Evolutionary conservation across 805 yeast genomes (phyloP), one percentile per base, ranked within the genome.

Genomic region (Cyberlindnera mississippiensis): DNA sequence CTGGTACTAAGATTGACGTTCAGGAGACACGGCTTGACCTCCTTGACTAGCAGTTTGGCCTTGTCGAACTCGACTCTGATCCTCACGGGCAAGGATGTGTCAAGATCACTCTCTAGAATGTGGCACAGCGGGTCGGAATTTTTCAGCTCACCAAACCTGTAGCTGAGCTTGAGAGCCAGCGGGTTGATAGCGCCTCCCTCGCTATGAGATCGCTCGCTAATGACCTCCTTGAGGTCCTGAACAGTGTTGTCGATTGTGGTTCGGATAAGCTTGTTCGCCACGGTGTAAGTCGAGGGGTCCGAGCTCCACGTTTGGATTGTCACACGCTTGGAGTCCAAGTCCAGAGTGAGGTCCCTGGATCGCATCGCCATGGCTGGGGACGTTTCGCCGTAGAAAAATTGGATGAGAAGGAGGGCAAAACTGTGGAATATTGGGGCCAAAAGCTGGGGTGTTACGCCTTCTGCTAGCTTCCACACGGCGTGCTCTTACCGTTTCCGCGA

Each of bases 211-310:
- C 60, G 38, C 10, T 42, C 37, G 9, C 52, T 33, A 4, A 57
- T 41, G 4, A 50, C 42, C 33, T 57, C 60, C 18, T 53, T 50
- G 10, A 57, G 14, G 33, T 57, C 62, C 31, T 45, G 49, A 1
- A 57, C 46, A 1, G 60, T 55, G 35, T 56, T 57, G 11, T 52
- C 54, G 17, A 56, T 30, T 0, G 60, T 56, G 2, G 58, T 46
- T 13, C 41, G 43, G 9, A 57, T 51, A 11, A 41, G 11, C 33
- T 44, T 52, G 33, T 53, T 46, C n/a, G 36, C 24, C 22, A 56
- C 35, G 16, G 37, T 36, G 39, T 53, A 55, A 13, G 33, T 24
- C 6, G 4, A 12, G 3, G 33, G 34, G 18, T 55, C 54, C 2
- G 58, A 51, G 14, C 49, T 41, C 59, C 59, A 57, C 17, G 52